A percentile compares a stretch with the other conserved stretches of the same genome.
Conservation (phyloP, 2,329 filamentous ascomycete species). For the Alternaria sp. region DNA sequence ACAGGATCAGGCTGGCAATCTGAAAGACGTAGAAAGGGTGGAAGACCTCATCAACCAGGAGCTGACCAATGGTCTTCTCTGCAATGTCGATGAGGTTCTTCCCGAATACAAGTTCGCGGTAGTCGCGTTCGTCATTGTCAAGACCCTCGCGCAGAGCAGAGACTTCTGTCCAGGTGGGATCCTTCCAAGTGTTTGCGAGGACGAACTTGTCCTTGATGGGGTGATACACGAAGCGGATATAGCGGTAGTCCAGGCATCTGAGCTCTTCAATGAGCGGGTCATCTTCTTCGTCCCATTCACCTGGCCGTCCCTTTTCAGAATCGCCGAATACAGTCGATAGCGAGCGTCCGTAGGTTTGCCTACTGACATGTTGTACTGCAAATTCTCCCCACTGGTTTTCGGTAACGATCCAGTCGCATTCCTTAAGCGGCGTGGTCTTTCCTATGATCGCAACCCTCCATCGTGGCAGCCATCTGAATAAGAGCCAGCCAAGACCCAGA, state of each 20-base stretch:
- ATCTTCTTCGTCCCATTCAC: constrained; percentile 73
- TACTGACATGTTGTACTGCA: constrained; percentile 73
- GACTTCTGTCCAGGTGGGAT: constrained; percentile 85
- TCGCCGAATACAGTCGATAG: constrained; percentile 74
- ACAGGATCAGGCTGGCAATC: constrained; percentile 89
- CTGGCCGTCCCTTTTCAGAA: constrained; percentile 69
- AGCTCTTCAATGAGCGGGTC: constrained; percentile 80
- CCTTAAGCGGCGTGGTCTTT: constrained; percentile 69
- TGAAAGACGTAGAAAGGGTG: constrained; percentile 99
- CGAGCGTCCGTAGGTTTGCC: constrained; percentile 66
- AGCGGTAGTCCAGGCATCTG: constrained; percentile 86
- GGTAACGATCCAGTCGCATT: constrained; percentile 90
- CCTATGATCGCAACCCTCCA: constrained; percentile 85
- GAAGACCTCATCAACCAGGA: constrained; percentile 92
- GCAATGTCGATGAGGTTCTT: constrained; percentile 91
- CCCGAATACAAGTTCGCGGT: constrained; percentile 86
- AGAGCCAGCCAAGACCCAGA: constrained; percentile 78
- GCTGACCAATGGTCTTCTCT: constrained; percentile 81
- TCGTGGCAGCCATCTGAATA: constrained; percentile 88
- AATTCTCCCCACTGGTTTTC: constrained; percentile 99
- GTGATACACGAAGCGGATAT: constrained; percentile 92
- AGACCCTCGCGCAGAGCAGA: constrained; percentile 78
- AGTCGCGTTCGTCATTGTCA: constrained; percentile 85
- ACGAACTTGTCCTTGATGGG: constrained; percentile 88
- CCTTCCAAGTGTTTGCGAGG: constrained; percentile 89